phyloP scores from a whole-genome alignment of 1,139 yeast genomes.

The Suhomyces bolitotheri region DNA sequence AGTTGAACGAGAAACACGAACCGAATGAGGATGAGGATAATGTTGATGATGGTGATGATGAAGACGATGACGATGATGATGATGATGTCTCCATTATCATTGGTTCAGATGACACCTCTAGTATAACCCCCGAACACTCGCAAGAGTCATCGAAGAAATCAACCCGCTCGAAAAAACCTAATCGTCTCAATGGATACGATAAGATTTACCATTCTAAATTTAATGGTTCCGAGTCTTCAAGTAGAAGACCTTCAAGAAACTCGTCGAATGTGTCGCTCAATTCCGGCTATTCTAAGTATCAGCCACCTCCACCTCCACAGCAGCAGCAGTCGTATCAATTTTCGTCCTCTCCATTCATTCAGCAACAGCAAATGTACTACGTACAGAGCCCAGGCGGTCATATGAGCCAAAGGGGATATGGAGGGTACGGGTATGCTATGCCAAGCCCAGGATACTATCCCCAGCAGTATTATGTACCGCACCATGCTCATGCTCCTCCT shows the following conservation, averaged over 20 bases:
- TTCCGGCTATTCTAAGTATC: constrained; percentile 19
- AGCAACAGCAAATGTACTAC: constrained; percentile 18
- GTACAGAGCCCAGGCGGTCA: constrained; percentile 12
- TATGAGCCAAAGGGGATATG: constrained; percentile 6
- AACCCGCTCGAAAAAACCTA: constrained; percentile 1
- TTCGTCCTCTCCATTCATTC: constrained; percentile 22
- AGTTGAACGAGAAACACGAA: not conserved
- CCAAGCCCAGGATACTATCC: constrained; percentile 15
- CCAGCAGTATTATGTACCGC: constrained; percentile 13
- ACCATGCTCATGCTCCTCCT: no score
- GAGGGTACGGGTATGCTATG: constrained; percentile 10
- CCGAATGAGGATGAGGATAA: constrained; percentile 15
- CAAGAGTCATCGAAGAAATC: constrained; percentile 13
- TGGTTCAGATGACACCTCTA: constrained; percentile 35
- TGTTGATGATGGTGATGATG: constrained; percentile 28
- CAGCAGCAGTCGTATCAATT: constrained; percentile 13
- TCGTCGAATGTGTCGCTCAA: constrained; percentile 30
- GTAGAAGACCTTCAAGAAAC: constrained; percentile 21
- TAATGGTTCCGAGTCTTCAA: constrained; percentile 13
- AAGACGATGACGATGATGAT: constrained; percentile 39
- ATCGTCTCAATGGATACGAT: constrained; percentile 9
- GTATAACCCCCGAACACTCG: constrained; percentile 21
- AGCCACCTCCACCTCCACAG: constrained; percentile 13
- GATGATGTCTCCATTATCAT: constrained; percentile 48
- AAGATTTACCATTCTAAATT: constrained; percentile 12